Conservation (phyloP, 768 basidiomycete species). For the Tylopilus balloui region DNA sequence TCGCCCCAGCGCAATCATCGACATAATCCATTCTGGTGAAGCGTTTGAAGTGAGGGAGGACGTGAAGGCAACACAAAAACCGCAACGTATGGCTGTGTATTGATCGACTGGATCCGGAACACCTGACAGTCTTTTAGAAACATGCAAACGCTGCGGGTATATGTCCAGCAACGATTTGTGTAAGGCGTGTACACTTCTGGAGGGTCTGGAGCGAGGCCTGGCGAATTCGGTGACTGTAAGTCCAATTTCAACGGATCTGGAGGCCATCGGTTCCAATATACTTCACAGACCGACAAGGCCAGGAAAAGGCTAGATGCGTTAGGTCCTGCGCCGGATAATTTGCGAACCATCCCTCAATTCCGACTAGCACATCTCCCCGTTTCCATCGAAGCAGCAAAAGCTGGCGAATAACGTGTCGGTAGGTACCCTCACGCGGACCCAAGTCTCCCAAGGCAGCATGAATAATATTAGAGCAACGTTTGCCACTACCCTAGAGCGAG, state of each 20-base stretch:
- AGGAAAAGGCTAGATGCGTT: slow-evolving; percentile 57
- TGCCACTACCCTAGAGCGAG: neutral
- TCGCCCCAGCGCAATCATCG: slow-evolving; percentile 92
- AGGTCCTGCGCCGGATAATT: slow-evolving; percentile 57
- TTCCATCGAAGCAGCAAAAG: slow-evolving; percentile 35
- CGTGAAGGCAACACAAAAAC: slow-evolving; percentile 77
- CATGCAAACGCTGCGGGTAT: slow-evolving; percentile 88
- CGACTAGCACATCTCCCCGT: slow-evolving; percentile 41
- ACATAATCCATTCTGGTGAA: slow-evolving; percentile 96
- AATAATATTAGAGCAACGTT: slow-evolving; percentile 5
- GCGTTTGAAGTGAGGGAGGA: slow-evolving; percentile 83
- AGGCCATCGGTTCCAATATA: slow-evolving; percentile 2
- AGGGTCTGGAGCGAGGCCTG: slow-evolving; percentile 86
- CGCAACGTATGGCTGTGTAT: slow-evolving; percentile 61
- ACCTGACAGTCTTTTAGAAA: slow-evolving; percentile 48
- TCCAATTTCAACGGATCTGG: slow-evolving; percentile 10
- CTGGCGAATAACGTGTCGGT: slow-evolving; percentile 1
- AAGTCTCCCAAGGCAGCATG: neutral
- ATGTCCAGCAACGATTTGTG: slow-evolving; percentile 97
- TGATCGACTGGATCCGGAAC: neutral
- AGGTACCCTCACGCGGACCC: neutral
- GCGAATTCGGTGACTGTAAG: slow-evolving; percentile 58
- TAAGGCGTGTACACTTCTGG: slow-evolving; percentile 87
- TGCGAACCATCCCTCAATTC: slow-evolving; percentile 76
- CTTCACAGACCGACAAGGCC: slow-evolving; percentile 60